Conservation (phyloP, 768 basidiomycete genomes). For the Hemileccinum impolitum region DNA sequence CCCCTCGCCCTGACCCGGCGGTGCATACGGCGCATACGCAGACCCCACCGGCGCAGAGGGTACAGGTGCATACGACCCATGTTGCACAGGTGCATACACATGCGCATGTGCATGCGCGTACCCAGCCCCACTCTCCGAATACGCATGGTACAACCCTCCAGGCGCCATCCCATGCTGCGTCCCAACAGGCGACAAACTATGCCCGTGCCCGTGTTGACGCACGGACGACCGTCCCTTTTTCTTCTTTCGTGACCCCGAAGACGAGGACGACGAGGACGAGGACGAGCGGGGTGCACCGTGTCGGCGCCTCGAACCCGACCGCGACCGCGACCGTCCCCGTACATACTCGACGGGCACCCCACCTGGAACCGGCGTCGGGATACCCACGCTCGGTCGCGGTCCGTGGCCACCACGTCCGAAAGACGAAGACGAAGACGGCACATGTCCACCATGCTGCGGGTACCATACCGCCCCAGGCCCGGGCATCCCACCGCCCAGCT, state of each 20-base stretch:
- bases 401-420: too few relatives aligned
- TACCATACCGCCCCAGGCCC: too few relatives aligned
- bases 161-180: not conserved
- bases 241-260: too few relatives aligned
- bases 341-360: too few relatives aligned
- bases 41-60: slow-evolving; percentile 2
- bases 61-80: slow-evolving; percentile 2
- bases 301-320: slow-evolving; percentile 5
- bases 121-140: not conserved
- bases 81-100: not conserved
- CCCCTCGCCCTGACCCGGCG: not conserved
- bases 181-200: not conserved
- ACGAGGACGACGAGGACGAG: not conserved
- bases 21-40: not conserved
- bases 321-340: slow-evolving; percentile 1
- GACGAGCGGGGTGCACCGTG: not conserved
- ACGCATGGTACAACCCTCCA: not conserved
- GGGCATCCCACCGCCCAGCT: not conserved
- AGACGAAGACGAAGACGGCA: too few relatives aligned
- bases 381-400: too few relatives aligned
- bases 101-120: not conserved
- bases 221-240: too few relatives aligned
- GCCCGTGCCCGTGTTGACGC: not conserved
- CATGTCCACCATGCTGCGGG: too few relatives aligned
- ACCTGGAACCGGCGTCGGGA: too few relatives aligned